Evolutionary conservation across 768 basidiomycete species (phyloP).

Genomic region (Rubroboletus pulcherrimus): DNA sequence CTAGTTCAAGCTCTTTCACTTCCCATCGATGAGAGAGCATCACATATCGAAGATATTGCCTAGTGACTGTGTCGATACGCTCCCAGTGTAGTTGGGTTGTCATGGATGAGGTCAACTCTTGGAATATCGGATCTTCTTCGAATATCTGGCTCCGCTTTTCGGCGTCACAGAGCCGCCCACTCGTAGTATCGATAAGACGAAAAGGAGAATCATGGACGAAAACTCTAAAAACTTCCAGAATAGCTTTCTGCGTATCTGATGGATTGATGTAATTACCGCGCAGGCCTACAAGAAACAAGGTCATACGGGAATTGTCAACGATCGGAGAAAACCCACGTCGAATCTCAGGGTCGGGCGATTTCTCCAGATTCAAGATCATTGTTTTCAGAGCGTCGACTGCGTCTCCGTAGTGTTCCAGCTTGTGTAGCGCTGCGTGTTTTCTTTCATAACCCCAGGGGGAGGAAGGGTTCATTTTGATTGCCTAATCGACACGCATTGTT

Average conservation of each 20-base stretch:
- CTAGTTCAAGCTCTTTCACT: conserved; percentile 7
- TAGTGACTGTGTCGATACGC: conserved; percentile 2
- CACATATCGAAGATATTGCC: conserved; percentile 12
- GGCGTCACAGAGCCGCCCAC: conserved; percentile 15
- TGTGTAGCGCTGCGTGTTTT: conserved; percentile 11
- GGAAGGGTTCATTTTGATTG: conserved; percentile 3
- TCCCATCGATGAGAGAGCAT: conserved; percentile 26
- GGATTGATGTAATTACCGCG: conserved; percentile 11
- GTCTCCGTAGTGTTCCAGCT: conserved; percentile 7
- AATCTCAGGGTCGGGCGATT: conserved; percentile 6
- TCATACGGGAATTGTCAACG: neutral
- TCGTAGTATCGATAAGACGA: conserved; percentile 22
- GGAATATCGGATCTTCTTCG: conserved; percentile 6
- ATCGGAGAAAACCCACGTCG: conserved; percentile 5
- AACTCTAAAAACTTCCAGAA: neutral
- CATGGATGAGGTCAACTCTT: conserved; percentile 17
- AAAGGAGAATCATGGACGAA: neutral
- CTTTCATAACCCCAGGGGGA: conserved; percentile 16
- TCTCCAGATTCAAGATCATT: conserved; percentile 12
- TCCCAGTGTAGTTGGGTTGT: conserved; percentile 1
- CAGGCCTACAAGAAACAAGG: neutral
- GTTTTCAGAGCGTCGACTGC: conserved; percentile 5
- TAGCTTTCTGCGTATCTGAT: neutral
- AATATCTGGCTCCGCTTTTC: conserved; percentile 14
- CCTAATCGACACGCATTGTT: conserved; percentile 1